phyloP scores from a whole-genome alignment of 495 filamentous ascomycete species.

The Trichoderma parareesei region DNA sequence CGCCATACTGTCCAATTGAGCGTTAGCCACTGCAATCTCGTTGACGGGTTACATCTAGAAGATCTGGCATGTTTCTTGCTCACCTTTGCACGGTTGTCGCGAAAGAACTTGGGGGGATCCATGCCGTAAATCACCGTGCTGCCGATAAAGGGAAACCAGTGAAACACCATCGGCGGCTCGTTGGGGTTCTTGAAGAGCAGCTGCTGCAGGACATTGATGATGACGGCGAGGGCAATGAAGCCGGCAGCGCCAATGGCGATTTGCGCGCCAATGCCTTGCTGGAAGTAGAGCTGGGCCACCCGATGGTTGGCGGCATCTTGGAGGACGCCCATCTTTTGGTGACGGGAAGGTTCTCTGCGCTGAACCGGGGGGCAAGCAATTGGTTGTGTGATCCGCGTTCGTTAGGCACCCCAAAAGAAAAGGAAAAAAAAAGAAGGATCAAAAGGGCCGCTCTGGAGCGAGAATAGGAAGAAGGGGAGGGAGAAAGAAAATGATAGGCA shows the following conservation, averaged over 20 bases:
- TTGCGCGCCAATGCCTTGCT: conserved; percentile 37
- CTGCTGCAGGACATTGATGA: conserved; percentile 61
- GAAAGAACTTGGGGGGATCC: conserved; percentile 75
- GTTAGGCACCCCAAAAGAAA: neutral
- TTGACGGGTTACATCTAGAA: conserved; percentile 4
- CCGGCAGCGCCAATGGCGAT: conserved; percentile 33
- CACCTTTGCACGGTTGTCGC: conserved; percentile 35
- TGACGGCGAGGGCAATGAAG: conserved; percentile 46
- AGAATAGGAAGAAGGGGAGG: neutral
- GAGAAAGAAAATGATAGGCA: neutral
- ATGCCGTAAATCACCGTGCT: conserved; percentile 77
- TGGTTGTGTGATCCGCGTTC: too few relatives aligned
- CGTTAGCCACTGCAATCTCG: neutral
- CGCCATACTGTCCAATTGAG: conserved; percentile 50
- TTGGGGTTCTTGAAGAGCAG: conserved; percentile 60
- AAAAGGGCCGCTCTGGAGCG: neutral
- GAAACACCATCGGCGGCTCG: conserved; percentile 75
- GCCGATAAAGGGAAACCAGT: conserved; percentile 74
- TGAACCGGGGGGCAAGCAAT: neutral
- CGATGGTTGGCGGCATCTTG: conserved; percentile 36
- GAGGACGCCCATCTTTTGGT: conserved; percentile 40
- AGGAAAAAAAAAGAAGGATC: neutral
- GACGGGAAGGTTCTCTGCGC: neutral
- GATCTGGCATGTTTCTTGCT: conserved; percentile 1
- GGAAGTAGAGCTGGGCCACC: conserved; percentile 32